These are phyloP conservation scores for Tulasnella sp. DNA, from an alignment of 768 basidiomycete species.

Conservation along the genomic window DNA sequence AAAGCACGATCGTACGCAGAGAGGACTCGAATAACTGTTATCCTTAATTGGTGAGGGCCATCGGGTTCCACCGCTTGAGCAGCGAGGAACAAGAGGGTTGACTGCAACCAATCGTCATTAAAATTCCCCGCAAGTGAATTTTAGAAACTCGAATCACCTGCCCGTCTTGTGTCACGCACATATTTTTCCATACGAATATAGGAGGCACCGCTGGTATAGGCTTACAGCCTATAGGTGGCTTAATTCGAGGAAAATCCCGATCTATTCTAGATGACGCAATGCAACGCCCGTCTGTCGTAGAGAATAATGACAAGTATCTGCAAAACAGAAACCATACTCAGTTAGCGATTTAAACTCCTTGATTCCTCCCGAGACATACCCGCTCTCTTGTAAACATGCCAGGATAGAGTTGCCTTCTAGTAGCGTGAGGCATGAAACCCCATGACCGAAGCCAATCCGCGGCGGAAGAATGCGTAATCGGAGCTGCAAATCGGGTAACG, in stretches of 20 bases:
- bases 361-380: constrained; percentile 50
- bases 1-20: constrained; percentile 25
- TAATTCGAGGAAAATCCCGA: constrained; percentile 38
- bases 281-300: constrained; percentile 56
- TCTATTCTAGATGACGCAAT: constrained; percentile 45
- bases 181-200: constrained; percentile 46
- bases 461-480: constrained; percentile 52
- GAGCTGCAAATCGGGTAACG: neutral
- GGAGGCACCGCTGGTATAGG: constrained; percentile 32
- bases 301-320: constrained; percentile 43
- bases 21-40: constrained; percentile 37
- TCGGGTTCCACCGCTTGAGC: constrained; percentile 34
- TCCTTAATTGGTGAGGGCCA: constrained; percentile 30
- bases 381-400: constrained; percentile 63
- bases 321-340: neutral
- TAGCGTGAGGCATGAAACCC: constrained; percentile 54
- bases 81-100: constrained; percentile 36
- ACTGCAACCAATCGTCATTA: constrained; percentile 27
- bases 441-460: constrained; percentile 46
- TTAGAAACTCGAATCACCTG: constrained; percentile 40
- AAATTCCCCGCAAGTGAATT: neutral
- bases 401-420: constrained; percentile 52
- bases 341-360: neutral
- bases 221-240: constrained; percentile 41
- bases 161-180: constrained; percentile 41